phyloP scores from a whole-genome alignment of 2,329 filamentous ascomycete species.

The Penicillium glabrum region DNA sequence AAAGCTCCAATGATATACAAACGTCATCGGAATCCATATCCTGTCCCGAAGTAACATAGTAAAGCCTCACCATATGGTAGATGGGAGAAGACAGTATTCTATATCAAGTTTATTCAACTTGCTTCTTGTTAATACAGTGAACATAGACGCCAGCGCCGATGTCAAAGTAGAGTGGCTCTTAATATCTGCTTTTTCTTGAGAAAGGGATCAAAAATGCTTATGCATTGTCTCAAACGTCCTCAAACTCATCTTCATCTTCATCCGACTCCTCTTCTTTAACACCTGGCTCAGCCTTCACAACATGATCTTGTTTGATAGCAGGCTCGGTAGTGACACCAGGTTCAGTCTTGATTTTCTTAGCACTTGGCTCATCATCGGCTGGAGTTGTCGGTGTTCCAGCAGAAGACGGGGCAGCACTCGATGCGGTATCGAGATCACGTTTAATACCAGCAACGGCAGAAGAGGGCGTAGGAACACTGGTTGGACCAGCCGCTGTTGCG shows the following conservation, averaged over 20 bases:
- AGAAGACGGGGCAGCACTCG: conserved; percentile 39
- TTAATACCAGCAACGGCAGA: conserved; percentile 33
- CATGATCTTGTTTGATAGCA: conserved; percentile 11
- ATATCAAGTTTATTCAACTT: neutral
- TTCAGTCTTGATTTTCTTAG: conserved; percentile 43
- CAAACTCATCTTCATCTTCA: conserved; percentile 47
- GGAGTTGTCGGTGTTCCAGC: conserved; percentile 37
- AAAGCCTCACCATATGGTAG: neutral
- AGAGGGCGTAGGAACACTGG: conserved; percentile 25
- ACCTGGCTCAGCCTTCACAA: conserved; percentile 4
- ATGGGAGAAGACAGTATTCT: neutral
- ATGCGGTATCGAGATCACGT: conserved; percentile 40
- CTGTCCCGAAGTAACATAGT: neutral
- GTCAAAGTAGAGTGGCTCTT: neutral
- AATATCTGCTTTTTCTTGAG: neutral
- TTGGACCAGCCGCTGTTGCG: conserved; percentile 26
- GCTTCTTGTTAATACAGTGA: neutral
- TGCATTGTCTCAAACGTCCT: conserved; percentile 35
- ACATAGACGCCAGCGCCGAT: conserved; percentile 3
- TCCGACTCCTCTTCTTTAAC: conserved; percentile 41
- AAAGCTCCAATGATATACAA: neutral
- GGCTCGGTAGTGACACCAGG: conserved; percentile 11
- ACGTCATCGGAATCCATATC: neutral
- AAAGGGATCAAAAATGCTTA: neutral
- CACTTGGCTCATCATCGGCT: conserved; percentile 39